Conservation (phyloP, 225 moss, liverwort and hornwort genomes). For the Neckera pumila region DNA sequence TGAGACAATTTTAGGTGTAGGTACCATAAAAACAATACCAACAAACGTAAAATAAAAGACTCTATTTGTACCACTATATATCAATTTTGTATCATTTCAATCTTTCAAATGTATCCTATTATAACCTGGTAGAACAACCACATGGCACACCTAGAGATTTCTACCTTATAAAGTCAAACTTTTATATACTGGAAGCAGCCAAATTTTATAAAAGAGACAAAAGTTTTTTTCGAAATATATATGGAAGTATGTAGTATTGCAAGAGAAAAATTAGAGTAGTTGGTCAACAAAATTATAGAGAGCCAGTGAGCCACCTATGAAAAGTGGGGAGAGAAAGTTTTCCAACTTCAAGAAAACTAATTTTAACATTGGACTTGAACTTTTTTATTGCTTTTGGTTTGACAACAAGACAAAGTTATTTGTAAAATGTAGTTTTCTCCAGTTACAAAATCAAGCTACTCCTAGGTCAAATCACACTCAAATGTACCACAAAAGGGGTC, state of each 20-base stretch:
- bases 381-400: neutral
- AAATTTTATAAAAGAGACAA: neutral
- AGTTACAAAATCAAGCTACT: too few species aligned
- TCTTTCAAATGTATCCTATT: neutral
- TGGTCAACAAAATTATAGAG: neutral
- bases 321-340: neutral
- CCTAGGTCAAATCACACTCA: too few species aligned
- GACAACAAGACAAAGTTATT: neutral
- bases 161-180: fast-evolving
- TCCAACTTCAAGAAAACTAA: neutral
- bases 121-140: neutral
- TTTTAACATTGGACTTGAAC: too few species aligned
- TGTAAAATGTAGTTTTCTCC: too few species aligned
- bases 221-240: fast-evolving
- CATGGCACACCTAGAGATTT: fast-evolving
- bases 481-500: too few species aligned
- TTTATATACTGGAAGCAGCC: fast-evolving
- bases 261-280: too few species aligned
- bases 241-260: neutral
- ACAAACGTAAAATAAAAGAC: neutral
- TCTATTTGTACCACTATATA: neutral
- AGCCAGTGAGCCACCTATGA: fast-evolving
- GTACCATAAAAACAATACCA: neutral
- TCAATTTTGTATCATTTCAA: neutral
- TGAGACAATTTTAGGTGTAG: neutral